These are phyloP conservation scores for Volvox carteri DNA, from an alignment of 163 green algal species.

Conservation along the genomic window DNA sequence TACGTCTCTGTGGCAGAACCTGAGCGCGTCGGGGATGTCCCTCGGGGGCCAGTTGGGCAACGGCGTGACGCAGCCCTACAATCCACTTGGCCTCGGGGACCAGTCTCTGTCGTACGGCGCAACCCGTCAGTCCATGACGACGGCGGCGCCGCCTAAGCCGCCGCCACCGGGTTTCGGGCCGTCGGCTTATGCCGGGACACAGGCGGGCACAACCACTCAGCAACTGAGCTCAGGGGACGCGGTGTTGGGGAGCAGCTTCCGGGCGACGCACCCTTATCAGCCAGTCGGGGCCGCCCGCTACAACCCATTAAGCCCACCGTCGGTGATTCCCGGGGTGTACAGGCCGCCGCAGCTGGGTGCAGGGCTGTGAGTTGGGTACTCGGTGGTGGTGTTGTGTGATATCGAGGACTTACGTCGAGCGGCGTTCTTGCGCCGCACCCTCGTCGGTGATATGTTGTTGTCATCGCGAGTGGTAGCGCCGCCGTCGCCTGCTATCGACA, in stretches of 20 bases:
- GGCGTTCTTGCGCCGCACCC: background rate
- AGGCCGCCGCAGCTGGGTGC: conserved; percentile 40
- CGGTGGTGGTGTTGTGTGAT: too few relatives aligned
- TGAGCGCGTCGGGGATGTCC: conserved; percentile 23
- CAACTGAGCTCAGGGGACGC: background rate
- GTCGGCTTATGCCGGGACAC: background rate
- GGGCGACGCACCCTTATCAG: conserved; percentile 15
- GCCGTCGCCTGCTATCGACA: background rate
- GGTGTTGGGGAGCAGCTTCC: conserved; percentile 16
- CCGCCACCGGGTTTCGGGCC: conserved; percentile 41
- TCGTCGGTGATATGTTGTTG: conserved; percentile 14
- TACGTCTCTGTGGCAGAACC: conserved; percentile 45
- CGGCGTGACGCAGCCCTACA: conserved; percentile 40
- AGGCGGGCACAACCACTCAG: background rate
- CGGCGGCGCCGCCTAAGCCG: conserved; percentile 23
- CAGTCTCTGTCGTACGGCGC: background rate
- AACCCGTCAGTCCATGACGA: background rate
- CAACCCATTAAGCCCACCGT: conserved; percentile 26
- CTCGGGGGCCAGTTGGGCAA: background rate
- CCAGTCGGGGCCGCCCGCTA: conserved; percentile 21
- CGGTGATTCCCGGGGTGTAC: conserved; percentile 8
- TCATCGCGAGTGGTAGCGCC: background rate
- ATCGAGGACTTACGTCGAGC: too few relatives aligned
- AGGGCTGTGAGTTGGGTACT: conserved; percentile 16
- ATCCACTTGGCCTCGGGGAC: conserved; percentile 17